Base-by-base conservation (phyloP, 805 yeast species). In the Metschnikowia kofuensis region DNA sequence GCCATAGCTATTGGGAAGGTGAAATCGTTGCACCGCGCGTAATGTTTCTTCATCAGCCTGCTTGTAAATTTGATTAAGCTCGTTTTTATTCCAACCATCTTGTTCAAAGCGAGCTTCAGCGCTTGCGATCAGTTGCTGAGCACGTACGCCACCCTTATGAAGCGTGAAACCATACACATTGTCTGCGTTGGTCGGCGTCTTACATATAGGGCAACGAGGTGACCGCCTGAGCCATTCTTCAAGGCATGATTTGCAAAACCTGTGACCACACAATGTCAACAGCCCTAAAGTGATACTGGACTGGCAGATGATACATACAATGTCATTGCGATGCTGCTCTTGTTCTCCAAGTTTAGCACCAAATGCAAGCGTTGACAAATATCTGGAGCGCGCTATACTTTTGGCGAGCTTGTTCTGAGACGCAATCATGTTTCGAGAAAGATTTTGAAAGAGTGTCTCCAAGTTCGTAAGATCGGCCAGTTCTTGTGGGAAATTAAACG, bases 241-340 rank as follows among this genome's bases (percentile, higher is more conserved):
- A 35, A 94, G 71, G 64, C 99, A 94, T 1, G 80, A 87, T 49
- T 81, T 79, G 63, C 99, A 94, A 62, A 86, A 94, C 56, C 83
- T 83, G 66, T 94, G 99, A 0, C 98, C 98, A 75, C 99, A 94
- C 9, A 82, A 82, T 0, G 96, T 85, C 48, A 94, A 70, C 0
- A 94, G 78, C 0, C 99, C 99, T 36, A 82, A 73, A 2, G 79
- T 72, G 43, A 90, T 88, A 1, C 78, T 63, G 4, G 83, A 76
- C 16, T 86, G 80, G 63, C 99, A 94, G 51, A 94, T 91, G 31
- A 84, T 78, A 65, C 99, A 94, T 15, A 76, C 66, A 46, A 75
- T 62, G 9, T 74, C 79, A 7, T 75, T 76, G 38, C 47, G n/a
- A 45, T 37, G 32, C 50, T 47, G n/a, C 14, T 15, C 44, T 47